Conservation (phyloP, 2,329 filamentous ascomycete genomes). For the Grosmannia clavigera region DNA sequence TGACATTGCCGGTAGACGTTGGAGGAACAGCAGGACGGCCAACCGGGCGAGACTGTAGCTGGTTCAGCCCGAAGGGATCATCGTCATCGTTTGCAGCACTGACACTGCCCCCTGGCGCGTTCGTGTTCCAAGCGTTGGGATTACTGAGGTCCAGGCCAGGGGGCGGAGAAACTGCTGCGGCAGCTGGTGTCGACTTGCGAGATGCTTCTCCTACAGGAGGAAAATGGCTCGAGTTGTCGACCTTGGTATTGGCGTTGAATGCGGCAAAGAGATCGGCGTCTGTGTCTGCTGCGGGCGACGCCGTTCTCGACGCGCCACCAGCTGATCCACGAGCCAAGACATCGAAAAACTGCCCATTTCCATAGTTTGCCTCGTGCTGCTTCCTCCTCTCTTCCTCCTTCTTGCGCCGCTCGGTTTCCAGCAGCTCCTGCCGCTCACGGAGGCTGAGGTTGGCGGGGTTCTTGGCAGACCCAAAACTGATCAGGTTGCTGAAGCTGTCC, state of each 20-base stretch:
- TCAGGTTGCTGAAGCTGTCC: conserved; percentile 69
- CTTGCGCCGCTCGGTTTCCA: conserved; percentile 51
- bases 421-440: conserved; percentile 61
- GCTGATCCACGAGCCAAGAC: conserved; percentile 45
- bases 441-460: conserved; percentile 59
- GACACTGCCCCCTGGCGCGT: conserved; percentile 14
- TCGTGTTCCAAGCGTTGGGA: conserved; percentile 41
- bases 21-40: conserved; percentile 16
- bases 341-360: conserved; percentile 66
- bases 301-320: conserved; percentile 29
- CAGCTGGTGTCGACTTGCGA: conserved; percentile 33
- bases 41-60: conserved; percentile 36
- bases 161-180: conserved; percentile 23
- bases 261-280: conserved; percentile 57
- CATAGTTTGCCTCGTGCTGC: conserved; percentile 66
- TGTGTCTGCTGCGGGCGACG: conserved; percentile 30
- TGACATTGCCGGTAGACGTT: conserved; percentile 11
- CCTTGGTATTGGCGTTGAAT: conserved; percentile 53
- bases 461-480: conserved; percentile 47
- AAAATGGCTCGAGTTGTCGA: conserved; percentile 54
- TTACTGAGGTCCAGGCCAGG: conserved; percentile 37
- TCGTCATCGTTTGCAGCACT: conserved; percentile 51
- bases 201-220: conserved; percentile 37
- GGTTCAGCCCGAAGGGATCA: conserved; percentile 73
- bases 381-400: conserved; percentile 64